Base-by-base conservation (phyloP, 2,329 filamentous ascomycete species). In the Verticillium alfalfae region DNA sequence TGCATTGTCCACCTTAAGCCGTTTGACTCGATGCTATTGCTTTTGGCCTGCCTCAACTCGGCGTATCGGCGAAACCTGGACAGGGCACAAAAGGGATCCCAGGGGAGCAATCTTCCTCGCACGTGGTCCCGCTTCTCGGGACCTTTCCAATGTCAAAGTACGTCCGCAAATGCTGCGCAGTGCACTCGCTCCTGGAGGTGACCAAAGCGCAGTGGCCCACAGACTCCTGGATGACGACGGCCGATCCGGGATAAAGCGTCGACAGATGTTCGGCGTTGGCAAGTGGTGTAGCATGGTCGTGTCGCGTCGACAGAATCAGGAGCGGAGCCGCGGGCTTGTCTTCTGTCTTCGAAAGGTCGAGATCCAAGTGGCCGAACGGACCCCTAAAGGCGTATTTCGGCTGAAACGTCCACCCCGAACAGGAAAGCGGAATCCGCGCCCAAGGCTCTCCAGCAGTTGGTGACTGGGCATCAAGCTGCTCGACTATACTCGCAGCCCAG, bases 211-310 rank as follows among this genome's bases (percentile, higher is more conserved):
- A 67, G 54, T 76, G 73, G 1, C 72, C 73, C 7, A 70, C 61
- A 18, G 61, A 63, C 38, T 75, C 69, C 49, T 72, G 70, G 5
- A 75, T 62, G 26, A 74, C 62, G 12, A 76, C 65, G 1, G 62
- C 63, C 1, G 73, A 66, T 16, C 69, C 70, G 1, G 70, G 69
- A 56, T 75, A 71, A 7, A 57, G 22, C 38, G 55, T 58, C 7
- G 70, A 65, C 67, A 71, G 72, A 37, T 59, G 61, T 6, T 64
- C 68, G 41, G 77, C 70, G 69, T 79, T 74, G 62, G 73, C 58
- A 41, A 78, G 65, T 5, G 80, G 80, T 34, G 80, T 82, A 12
- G 81, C 76, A 13, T 81, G 80, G 61, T 82, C 80, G 7, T 76
- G 71, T 6, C 71, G 64, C 60, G 76, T 78, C 12, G 75, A 72